A percentile compares a stretch with the other conserved stretches of the same genome.
Evolutionary conservation across 2,329 filamentous ascomycete species (phyloP).

Genomic region (Madurella fahalii): DNA sequence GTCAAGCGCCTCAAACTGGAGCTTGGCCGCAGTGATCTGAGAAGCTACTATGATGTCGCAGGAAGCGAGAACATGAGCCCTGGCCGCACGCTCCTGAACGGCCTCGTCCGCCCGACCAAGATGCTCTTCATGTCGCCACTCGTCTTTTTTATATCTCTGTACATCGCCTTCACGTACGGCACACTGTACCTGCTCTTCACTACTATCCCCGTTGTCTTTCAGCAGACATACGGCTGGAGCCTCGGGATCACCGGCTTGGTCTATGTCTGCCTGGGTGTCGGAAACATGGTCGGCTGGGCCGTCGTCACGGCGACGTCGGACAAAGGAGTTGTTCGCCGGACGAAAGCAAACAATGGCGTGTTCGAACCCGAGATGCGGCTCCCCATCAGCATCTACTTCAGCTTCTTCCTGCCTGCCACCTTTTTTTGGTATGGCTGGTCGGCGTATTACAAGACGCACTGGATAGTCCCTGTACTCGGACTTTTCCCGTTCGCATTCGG

Average conservation of each 20-base stretch:
- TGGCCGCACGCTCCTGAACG: constrained; percentile 31
- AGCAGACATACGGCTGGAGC: constrained; percentile 43
- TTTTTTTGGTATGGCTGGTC: constrained; percentile 40
- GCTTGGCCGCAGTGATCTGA: constrained; percentile 41
- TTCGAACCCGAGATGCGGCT: constrained; percentile 37
- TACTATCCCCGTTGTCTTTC: constrained; percentile 49
- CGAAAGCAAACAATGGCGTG: constrained; percentile 35
- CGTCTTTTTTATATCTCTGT: constrained; percentile 43
- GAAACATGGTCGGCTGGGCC: constrained; percentile 28
- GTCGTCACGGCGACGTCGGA: constrained; percentile 35
- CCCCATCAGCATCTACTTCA: constrained; percentile 31
- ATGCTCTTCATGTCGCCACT: constrained; percentile 48
- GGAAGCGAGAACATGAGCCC: constrained; percentile 25
- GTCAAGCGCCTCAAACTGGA: constrained; percentile 41
- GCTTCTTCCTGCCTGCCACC: constrained; percentile 32
- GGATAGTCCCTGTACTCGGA: constrained; percentile 34
- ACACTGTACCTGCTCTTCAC: constrained; percentile 53
- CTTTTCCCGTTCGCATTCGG: constrained; percentile 32
- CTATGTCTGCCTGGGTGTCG: constrained; percentile 43
- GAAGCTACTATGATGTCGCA: constrained; percentile 43
- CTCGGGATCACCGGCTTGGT: constrained; percentile 45
- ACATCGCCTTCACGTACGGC: constrained; percentile 50
- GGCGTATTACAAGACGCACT: constrained; percentile 31
- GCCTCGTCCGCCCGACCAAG: constrained; percentile 49
- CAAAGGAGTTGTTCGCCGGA: constrained; percentile 36